Percentiles rank a stretch among this genome's conserved stretches.
Conservation (phyloP, 495 filamentous ascomycete species). For the Platismatia glauca region DNA sequence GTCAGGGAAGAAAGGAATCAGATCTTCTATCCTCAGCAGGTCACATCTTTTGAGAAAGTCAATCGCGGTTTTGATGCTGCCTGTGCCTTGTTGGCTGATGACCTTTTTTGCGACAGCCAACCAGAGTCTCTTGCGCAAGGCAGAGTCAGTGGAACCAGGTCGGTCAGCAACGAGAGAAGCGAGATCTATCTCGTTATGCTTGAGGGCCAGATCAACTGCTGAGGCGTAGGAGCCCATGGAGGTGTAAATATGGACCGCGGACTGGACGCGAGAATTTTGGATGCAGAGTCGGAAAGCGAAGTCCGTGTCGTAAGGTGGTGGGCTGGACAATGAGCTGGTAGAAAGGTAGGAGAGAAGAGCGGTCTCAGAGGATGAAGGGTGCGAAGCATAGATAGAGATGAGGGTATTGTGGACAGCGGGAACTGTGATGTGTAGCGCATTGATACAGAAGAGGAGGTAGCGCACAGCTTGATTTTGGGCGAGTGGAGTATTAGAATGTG, state of each 20-base stretch:
- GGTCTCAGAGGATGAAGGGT: conserved; percentile 69
- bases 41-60: conserved; percentile 89
- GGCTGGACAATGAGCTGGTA: conserved; percentile 53
- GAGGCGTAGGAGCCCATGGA: conserved; percentile 87
- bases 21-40: conserved; percentile 84
- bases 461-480: conserved; percentile 85
- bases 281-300: conserved; percentile 95
- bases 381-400: conserved; percentile 89
- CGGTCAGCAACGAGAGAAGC: conserved; percentile 85
- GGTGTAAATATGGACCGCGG: conserved; percentile 91
- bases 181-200: conserved; percentile 80
- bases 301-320: conserved; percentile 86
- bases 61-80: conserved; percentile 82
- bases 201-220: conserved; percentile 83
- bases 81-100: conserved; percentile 64
- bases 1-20: conserved; percentile 97
- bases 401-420: conserved; percentile 96
- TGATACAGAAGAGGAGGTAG: conserved; percentile 88
- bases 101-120: conserved; percentile 88
- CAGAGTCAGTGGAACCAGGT: conserved; percentile 57
- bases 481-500: conserved; percentile 41
- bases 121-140: conserved; percentile 91
- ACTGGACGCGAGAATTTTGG: conserved; percentile 81
- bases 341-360: conserved; percentile 83
- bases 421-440: conserved; percentile 70